These are phyloP conservation scores for Trichoderma sp. DNA, from an alignment of 2,329 filamentous ascomycete genomes.

Conservation along the genomic window DNA sequence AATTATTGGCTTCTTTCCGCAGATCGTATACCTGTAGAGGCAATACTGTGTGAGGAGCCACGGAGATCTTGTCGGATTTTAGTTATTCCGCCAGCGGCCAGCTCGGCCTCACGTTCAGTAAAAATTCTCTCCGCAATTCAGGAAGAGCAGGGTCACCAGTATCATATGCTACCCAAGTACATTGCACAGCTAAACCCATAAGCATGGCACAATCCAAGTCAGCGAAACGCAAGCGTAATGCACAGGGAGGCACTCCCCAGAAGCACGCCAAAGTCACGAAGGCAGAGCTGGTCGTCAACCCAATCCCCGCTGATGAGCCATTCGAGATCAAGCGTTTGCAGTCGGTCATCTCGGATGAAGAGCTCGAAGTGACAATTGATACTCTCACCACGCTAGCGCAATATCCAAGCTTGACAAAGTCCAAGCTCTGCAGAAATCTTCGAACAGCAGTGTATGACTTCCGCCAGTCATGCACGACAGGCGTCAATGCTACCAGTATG, in stretches of 20 bases:
- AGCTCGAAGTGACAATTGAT: constrained; percentile 69
- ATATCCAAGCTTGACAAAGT: constrained; percentile 67
- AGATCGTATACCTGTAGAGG: neutral
- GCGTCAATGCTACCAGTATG: constrained; percentile 60
- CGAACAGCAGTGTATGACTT: constrained; percentile 71
- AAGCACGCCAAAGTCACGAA: constrained; percentile 50
- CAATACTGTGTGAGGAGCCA: neutral
- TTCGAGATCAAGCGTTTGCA: constrained; percentile 55
- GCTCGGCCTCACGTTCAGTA: neutral
- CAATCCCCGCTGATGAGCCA: constrained; percentile 43
- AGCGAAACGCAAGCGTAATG: constrained; percentile 51
- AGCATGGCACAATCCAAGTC: constrained; percentile 52
- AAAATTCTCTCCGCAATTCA: neutral
- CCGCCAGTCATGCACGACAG: constrained; percentile 69
- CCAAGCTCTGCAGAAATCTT: constrained; percentile 68
- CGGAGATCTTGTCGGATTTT: neutral
- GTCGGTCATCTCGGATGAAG: constrained; percentile 63
- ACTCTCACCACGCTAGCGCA: constrained; percentile 62
- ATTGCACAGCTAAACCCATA: constrained; percentile 37
- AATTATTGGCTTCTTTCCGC: neutral
- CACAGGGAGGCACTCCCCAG: constrained; percentile 40
- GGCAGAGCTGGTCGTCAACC: constrained; percentile 37
- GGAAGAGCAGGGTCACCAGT: neutral
- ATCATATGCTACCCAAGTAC: neutral
- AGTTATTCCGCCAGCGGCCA: neutral